These are phyloP conservation scores for Phaeoacremonium minimum DNA, from an alignment of 2,329 filamentous ascomycete genomes.

Conservation along the genomic window DNA sequence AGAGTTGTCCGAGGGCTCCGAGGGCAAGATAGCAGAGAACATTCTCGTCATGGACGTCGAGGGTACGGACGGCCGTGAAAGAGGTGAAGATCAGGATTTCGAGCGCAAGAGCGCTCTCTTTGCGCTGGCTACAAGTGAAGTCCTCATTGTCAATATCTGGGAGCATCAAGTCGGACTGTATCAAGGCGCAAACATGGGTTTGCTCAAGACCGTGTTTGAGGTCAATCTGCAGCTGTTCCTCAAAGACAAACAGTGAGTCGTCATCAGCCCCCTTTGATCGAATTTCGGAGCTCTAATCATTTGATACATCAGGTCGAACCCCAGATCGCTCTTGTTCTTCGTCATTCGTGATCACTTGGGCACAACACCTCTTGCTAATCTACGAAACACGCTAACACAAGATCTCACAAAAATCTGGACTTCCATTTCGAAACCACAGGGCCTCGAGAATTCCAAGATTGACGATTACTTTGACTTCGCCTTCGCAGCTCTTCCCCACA, in stretches of 20 bases:
- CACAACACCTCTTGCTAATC: slow-evolving; percentile 82
- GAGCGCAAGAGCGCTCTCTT: slow-evolving; percentile 98
- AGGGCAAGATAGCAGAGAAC: slow-evolving; percentile 81
- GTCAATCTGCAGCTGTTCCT: slow-evolving; percentile 96
- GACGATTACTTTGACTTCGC: slow-evolving; percentile 99
- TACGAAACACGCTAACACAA: slow-evolving; percentile 84
- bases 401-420: slow-evolving; percentile 91
- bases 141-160: slow-evolving; percentile 98
- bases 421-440: slow-evolving; percentile 84
- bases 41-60: slow-evolving; percentile 99
- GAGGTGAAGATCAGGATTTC: slow-evolving; percentile 97
- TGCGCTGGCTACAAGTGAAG: slow-evolving; percentile 93
- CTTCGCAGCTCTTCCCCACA: slow-evolving; percentile 92
- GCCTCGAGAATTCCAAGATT: slow-evolving; percentile 83
- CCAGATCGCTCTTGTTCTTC: slow-evolving; percentile 92
- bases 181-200: slow-evolving; percentile 97
- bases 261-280: neutral
- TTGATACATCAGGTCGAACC: slow-evolving; percentile 78
- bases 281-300: neutral
- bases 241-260: slow-evolving; percentile 80
- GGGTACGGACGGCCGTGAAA: slow-evolving; percentile 91
- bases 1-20: slow-evolving; percentile 34
- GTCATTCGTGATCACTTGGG: slow-evolving; percentile 97
- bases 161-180: slow-evolving; percentile 98
- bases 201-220: slow-evolving; percentile 98